Percentiles rank a stretch among this genome's conserved stretches.
Conservation (phyloP, 176 grass and related monocot genomes). For the Luzula sylvatica region DNA sequence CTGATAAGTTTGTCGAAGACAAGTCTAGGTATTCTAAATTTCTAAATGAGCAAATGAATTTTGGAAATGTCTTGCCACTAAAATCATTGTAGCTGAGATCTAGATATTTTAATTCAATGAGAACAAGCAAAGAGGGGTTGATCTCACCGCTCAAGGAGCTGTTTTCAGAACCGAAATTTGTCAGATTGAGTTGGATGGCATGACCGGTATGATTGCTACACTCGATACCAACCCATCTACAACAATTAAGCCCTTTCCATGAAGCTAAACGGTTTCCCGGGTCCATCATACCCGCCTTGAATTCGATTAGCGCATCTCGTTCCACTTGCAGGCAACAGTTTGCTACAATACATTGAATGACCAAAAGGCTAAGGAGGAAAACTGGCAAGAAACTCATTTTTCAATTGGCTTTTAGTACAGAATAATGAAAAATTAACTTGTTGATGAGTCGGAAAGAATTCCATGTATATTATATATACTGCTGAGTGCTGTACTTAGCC, state of each 20-base stretch:
- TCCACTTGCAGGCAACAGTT: slow-evolving; percentile 5
- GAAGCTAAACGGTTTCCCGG: background rate
- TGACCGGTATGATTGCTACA: slow-evolving; percentile 28
- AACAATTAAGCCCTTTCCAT: slow-evolving; percentile 23
- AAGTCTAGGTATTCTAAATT: slow-evolving; percentile 25
- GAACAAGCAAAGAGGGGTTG: slow-evolving; percentile 11
- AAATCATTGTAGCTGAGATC: slow-evolving; percentile 35
- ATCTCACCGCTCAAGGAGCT: slow-evolving; percentile 21
- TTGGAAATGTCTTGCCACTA: background rate
- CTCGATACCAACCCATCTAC: slow-evolving; percentile 20
- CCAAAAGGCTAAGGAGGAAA: background rate
- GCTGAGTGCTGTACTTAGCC: no score
- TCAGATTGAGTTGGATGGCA: slow-evolving; percentile 13
- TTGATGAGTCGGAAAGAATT: no score
- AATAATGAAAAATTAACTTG: no score
- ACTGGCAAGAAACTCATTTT: background rate
- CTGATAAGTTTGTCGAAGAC: background rate
- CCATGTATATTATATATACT: no score
- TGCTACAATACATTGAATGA: background rate
- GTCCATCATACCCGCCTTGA: slow-evolving; percentile 26
- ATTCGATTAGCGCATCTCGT: slow-evolving; percentile 18
- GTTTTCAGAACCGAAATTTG: background rate
- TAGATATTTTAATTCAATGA: slow-evolving; percentile 12
- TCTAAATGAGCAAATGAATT: slow-evolving; percentile 12
- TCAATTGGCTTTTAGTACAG: no score